A percentile compares a stretch with the other conserved stretches of the same genome.
These are phyloP conservation scores for Datura wrightii DNA, from an alignment of 257 asterid species.

Conservation along the genomic window DNA sequence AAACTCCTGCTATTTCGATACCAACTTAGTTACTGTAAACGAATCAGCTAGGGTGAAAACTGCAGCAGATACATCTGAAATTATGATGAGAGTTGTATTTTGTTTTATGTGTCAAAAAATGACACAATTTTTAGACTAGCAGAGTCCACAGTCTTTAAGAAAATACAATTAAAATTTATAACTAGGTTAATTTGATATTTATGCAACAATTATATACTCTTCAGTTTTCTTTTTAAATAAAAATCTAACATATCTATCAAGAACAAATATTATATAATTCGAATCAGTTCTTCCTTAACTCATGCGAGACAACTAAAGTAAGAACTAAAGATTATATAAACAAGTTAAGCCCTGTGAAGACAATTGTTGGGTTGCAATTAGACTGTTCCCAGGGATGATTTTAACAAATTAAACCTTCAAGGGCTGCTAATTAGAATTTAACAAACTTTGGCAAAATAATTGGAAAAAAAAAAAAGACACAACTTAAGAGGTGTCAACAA, in stretches of 20 bases:
- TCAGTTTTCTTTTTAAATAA: no score
- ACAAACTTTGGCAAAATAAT: no score
- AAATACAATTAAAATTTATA: neutral
- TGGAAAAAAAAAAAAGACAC: neutral
- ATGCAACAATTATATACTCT: neutral
- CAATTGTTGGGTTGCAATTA: neutral
- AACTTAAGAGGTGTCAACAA: neutral
- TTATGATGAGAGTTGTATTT: no score
- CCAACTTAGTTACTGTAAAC: no score
- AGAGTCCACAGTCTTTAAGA: neutral
- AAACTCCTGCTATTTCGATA: no score
- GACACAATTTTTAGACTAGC: neutral
- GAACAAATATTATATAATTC: neutral
- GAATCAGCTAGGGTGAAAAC: no score
- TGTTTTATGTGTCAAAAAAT: no score
- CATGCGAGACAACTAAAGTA: neutral
- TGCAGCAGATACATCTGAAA: no score
- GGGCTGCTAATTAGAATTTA: neutral
- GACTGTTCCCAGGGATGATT: neutral
- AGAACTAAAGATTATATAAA: neutral
- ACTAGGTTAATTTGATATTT: neutral
- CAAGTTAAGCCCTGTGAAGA: neutral
- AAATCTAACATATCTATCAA: neutral
- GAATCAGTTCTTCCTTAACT: neutral
- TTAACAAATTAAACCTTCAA: neutral